Evolutionary conservation across 306 rosid genomes (phyloP).

Genomic region (Neltuma alba): DNA sequence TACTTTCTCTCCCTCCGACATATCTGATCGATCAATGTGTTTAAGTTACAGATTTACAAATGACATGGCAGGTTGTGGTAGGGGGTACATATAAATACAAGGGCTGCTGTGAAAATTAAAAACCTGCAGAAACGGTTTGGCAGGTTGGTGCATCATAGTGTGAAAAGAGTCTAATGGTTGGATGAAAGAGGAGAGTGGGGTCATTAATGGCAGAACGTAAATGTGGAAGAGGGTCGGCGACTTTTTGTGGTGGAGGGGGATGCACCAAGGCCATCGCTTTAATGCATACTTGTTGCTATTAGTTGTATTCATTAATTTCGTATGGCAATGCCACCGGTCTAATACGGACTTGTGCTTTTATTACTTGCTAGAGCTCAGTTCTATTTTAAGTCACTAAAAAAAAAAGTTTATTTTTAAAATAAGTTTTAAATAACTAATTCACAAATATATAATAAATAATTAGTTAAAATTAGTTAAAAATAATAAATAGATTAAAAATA

Average conservation of each 20-base stretch:
- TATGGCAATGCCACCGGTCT: no score
- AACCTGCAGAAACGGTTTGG: not conserved
- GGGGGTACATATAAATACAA: not conserved
- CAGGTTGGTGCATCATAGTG: not conserved
- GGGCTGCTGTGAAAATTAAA: not conserved
- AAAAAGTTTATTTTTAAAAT: no score
- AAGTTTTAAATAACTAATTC: no score
- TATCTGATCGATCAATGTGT: not conserved
- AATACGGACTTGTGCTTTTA: no score
- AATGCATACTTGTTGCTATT: not conserved
- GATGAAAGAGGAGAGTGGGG: not conserved
- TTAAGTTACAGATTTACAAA: not conserved
- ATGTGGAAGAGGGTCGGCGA: not conserved
- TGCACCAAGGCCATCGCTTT: not conserved
- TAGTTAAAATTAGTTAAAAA: no score
- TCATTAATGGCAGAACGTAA: not conserved
- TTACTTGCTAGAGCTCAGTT: no score
- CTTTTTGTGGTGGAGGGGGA: not conserved
- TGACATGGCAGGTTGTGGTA: not conserved
- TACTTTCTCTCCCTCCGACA: constrained; percentile 38
- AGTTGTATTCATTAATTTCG: not conserved
- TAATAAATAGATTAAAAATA: no score
- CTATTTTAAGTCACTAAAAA: no score
- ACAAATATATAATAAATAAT: no score
- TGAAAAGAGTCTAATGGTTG: not conserved